Evolutionary conservation across 208 protist species (phyloP).

Genomic region (Crithidia bombi): DNA sequence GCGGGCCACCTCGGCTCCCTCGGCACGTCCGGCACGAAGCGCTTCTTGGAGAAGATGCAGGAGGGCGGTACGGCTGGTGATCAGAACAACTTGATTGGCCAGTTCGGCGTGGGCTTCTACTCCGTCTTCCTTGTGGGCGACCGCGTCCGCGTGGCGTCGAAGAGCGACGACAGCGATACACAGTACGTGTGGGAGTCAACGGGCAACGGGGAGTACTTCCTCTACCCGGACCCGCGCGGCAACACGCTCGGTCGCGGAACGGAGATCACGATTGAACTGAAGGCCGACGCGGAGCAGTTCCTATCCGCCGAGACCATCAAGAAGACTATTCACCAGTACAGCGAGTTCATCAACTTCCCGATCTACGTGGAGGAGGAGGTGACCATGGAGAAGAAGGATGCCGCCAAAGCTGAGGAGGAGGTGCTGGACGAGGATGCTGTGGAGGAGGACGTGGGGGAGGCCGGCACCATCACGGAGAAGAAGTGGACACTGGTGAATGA

Average conservation of each 20-base stretch:
- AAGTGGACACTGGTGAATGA: slow-evolving; percentile 97
- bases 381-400: slow-evolving; percentile 58
- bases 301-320: slow-evolving; percentile 92
- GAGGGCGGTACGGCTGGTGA: slow-evolving; percentile 28
- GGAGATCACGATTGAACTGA: slow-evolving; percentile 96
- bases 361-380: slow-evolving; percentile 95
- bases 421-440: slow-evolving; percentile 44
- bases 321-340: slow-evolving; percentile 97
- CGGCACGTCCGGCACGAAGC: slow-evolving; percentile 98
- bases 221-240: slow-evolving; percentile 95
- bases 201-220: slow-evolving; percentile 94
- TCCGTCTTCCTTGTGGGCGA: slow-evolving; percentile 99
- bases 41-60: slow-evolving; percentile 92
- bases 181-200: slow-evolving; percentile 99
- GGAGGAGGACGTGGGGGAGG: slow-evolving; percentile 52
- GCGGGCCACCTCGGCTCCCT: slow-evolving; percentile 99
- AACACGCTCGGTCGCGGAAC: slow-evolving; percentile 98
- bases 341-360: slow-evolving; percentile 99
- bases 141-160: slow-evolving; percentile 96
- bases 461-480: slow-evolving; percentile 70
- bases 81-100: slow-evolving; percentile 98
- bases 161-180: slow-evolving; percentile 90
- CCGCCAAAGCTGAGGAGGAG: slow-evolving; percentile 78
- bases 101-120: slow-evolving; percentile 99
- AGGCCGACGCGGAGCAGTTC: slow-evolving; percentile 97